A percentile compares a stretch with the other conserved stretches of the same genome.
These are phyloP conservation scores for Metarhizium anisopliae DNA, from an alignment of 2,329 filamentous ascomycete genomes.

Conservation along the genomic window DNA sequence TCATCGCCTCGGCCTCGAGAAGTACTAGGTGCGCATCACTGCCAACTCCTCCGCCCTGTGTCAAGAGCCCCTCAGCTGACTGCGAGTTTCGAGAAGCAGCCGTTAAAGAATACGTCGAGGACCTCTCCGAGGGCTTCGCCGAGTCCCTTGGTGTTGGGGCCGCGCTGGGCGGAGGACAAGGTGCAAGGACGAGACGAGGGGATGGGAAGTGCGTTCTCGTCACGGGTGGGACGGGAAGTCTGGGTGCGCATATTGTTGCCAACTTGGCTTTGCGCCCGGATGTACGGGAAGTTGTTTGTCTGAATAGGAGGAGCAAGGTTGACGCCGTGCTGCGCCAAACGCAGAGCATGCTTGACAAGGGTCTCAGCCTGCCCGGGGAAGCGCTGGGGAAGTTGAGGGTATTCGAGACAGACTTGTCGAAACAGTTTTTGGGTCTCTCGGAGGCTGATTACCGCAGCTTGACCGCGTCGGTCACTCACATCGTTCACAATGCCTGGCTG, in stretches of 20 bases:
- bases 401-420: not conserved
- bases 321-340: not conserved
- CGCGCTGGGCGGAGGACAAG: not conserved
- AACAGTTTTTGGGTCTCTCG: not conserved
- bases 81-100: not conserved
- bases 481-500: slow-evolving; percentile 43
- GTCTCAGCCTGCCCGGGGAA: not conserved
- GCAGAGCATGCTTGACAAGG: not conserved
- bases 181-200: not conserved
- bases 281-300: slow-evolving; percentile 28
- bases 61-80: not conserved
- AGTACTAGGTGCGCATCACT: not conserved
- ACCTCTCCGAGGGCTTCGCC: not conserved
- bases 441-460: not conserved
- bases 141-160: not conserved
- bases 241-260: slow-evolving; percentile 27
- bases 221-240: slow-evolving; percentile 29
- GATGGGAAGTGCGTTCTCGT: slow-evolving; percentile 18
- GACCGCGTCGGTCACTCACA: slow-evolving; percentile 29
- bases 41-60: not conserved
- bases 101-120: not conserved
- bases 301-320: slow-evolving; percentile 29
- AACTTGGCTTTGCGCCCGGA: slow-evolving; percentile 15
- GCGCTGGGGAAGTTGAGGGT: not conserved
- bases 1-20: slow-evolving; percentile 2